Conservation (phyloP, 148 eudicot species). For the Silene latifolia region DNA sequence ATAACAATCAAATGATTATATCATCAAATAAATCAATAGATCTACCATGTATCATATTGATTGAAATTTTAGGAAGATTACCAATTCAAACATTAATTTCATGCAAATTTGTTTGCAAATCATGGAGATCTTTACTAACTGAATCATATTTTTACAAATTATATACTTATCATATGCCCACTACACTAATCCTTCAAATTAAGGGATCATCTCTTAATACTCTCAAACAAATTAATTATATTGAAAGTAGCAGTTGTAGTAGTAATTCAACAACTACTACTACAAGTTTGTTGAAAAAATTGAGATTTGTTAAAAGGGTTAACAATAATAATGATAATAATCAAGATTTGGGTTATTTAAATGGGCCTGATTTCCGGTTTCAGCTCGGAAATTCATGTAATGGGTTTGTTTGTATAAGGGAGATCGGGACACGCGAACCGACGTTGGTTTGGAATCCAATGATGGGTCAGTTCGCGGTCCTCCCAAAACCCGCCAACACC, state of each 20-base stretch:
- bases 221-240: constrained; percentile 14
- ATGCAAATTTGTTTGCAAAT: constrained; percentile 46
- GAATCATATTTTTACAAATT: constrained; percentile 30
- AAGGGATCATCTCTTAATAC: constrained; percentile 16
- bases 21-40: constrained; percentile 2
- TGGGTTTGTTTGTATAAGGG: constrained; percentile 37
- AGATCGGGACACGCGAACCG: constrained; percentile 26
- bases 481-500: constrained; percentile 19
- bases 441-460: constrained; percentile 36
- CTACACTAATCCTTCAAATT: constrained; percentile 24
- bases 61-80: constrained; percentile 40
- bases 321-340: not conserved
- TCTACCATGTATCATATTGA: constrained; percentile 33
- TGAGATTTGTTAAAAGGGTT: not conserved
- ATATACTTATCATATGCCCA: constrained; percentile 23
- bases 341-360: not conserved
- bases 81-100: constrained; percentile 29
- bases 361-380: constrained; percentile 13
- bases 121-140: constrained; percentile 34
- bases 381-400: constrained; percentile 41
- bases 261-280: not conserved
- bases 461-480: constrained; percentile 24
- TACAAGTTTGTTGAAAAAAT: not conserved
- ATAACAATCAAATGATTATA: not conserved
- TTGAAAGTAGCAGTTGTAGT: not conserved